Base-by-base conservation (phyloP, 768 basidiomycete genomes). In the Boletus sp. region DNA sequence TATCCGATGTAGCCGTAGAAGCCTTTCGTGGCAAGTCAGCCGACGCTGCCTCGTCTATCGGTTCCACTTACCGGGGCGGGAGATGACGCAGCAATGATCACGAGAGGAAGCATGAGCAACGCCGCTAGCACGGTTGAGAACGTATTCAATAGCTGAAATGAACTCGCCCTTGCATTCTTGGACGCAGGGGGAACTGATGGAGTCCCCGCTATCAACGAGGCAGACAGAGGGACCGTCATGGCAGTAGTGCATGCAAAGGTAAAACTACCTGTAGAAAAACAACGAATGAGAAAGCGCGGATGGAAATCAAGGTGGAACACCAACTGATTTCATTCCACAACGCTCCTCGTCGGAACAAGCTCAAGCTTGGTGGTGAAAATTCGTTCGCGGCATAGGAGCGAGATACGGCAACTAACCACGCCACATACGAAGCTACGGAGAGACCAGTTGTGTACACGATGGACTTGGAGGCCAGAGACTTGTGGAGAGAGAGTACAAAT, bases 211-310 rank as follows among this genome's bases (percentile, higher is more conserved):
- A 77, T 78, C 49, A 88, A 68, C 4, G 86, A 81, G 35, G 82
- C 75, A 57, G 87, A 88, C 50, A 89, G 68, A 19, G 85, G 80
- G 17, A 88, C 74, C 5, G 88, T 87, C 55, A 80, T 79, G 7
- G 82, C 73, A 1, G 87, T 83, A 17, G 83, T 77, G 63, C 87
- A 89, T 13, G 83, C 74, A 64, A 90, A 89, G 9, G 82, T 79
- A n/a, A 64, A 29, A 19, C 77, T 78, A 47, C 80, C 86, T 88
- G 54, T 55, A 30, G 29, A 40, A 50, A 34, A 48, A 34, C 9
- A 23, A 42, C 14, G 10, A 15, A 49, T 60, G 54, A 54, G 56
- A 51, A 46, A 29, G 37, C 17, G 45, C 2, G 15, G n/a, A 19
- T 41, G 23, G 40, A 43, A 23, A 53, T 29, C 0, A 34, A 17